Percentiles rank a stretch among this genome's conserved stretches.
Evolutionary conservation across 225 moss, liverwort and hornwort species (phyloP).

Genomic region (Asterella californica): DNA sequence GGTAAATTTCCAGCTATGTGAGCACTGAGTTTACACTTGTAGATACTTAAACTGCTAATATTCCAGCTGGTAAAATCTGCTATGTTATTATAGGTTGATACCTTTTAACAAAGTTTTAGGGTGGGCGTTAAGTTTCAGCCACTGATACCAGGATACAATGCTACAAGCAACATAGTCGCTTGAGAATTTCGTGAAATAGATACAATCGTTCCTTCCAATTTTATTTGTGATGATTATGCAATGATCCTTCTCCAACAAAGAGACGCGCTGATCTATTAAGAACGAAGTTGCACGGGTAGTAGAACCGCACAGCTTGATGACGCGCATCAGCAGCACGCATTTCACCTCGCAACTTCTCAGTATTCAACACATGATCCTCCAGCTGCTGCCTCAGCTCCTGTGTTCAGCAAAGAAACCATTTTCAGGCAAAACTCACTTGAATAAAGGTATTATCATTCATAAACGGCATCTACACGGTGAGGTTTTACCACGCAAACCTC

Average conservation of each 20-base stretch:
- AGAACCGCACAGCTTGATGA: slow-evolving; percentile 56
- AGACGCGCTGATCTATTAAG: background rate
- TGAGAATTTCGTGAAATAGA: background rate
- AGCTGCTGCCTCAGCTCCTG: slow-evolving; percentile 84
- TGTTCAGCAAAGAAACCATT: background rate
- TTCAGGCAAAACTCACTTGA: background rate
- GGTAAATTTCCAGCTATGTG: background rate
- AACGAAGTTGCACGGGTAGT: background rate
- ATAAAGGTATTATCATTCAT: background rate
- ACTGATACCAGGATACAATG: too few species aligned
- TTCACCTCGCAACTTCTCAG: slow-evolving; percentile 83
- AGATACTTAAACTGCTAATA: background rate
- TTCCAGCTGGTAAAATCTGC: background rate
- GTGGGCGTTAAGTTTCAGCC: too few species aligned
- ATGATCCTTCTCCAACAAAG: background rate
- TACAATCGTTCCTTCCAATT: background rate
- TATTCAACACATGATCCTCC: slow-evolving; percentile 69
- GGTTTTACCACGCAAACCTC: background rate
- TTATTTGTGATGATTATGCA: background rate
- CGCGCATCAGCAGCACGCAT: slow-evolving; percentile 71
- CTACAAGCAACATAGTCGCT: background rate
- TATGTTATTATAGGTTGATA: background rate
- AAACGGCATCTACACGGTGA: background rate
- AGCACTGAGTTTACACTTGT: background rate
- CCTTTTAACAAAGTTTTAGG: too few species aligned